Percentiles rank a stretch among this genome's conserved stretches.
Evolutionary conservation across 2,329 filamentous ascomycete species (phyloP).

Genomic region (Scytalidium sp.): DNA sequence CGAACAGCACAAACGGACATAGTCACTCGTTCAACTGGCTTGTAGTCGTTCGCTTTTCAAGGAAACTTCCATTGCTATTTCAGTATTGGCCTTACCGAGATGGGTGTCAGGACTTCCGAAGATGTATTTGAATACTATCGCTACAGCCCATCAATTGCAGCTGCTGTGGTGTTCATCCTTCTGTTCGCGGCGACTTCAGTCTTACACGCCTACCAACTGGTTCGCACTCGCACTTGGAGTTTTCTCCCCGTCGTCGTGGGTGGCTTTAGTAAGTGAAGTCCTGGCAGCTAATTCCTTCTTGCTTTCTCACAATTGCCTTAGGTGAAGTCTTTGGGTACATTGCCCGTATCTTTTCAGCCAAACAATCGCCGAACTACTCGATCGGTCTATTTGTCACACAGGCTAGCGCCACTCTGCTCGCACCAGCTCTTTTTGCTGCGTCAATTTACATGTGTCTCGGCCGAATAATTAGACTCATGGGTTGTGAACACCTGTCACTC

Average conservation of each 20-base stretch:
- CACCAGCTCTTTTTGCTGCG: conserved; percentile 33
- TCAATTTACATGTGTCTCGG: conserved; percentile 37
- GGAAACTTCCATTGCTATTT: too few species aligned
- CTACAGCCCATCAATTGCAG: conserved; percentile 41
- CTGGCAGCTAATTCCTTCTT: background rate
- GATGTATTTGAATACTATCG: conserved; percentile 32
- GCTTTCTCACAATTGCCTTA: conserved; percentile 5
- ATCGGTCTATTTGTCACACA: conserved; percentile 29
- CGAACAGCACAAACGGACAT: too few species aligned
- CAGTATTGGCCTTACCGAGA: too few species aligned
- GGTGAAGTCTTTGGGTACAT: conserved; percentile 34
- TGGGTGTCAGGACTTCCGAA: background rate
- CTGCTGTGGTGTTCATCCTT: conserved; percentile 37
- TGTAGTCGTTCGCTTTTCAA: background rate
- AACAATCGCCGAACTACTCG: conserved; percentile 12
- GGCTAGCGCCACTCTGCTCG: conserved; percentile 20
- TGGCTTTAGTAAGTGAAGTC: conserved; percentile 37
- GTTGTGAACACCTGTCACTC: conserved; percentile 30
- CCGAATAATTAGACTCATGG: conserved; percentile 29
- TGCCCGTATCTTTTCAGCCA: conserved; percentile 19
- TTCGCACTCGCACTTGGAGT: conserved; percentile 40
- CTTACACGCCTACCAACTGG: conserved; percentile 33
- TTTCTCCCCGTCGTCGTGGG: conserved; percentile 46
- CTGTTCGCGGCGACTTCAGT: conserved; percentile 33
- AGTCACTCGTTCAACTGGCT: background rate